Conservation (phyloP, 108 stramenopile genomes). For the Bacterosira constricta region DNA sequence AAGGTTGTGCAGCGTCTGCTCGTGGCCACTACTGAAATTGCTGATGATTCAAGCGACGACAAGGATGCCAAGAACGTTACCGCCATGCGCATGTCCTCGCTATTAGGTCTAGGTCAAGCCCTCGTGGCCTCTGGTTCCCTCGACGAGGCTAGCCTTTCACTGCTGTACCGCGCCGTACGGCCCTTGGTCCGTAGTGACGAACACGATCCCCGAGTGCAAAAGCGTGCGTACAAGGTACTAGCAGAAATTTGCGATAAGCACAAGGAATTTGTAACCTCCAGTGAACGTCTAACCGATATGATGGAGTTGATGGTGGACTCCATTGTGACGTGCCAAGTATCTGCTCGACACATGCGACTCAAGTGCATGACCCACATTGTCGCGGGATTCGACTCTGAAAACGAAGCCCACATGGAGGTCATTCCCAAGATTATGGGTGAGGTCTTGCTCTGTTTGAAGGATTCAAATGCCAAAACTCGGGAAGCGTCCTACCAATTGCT, state of each 20-base stretch:
- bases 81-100: conserved; percentile 61
- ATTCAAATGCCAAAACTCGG: conserved; percentile 91
- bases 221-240: conserved; percentile 76
- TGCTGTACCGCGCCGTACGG: conserved; percentile 75
- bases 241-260: conserved; percentile 69
- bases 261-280: conserved; percentile 53
- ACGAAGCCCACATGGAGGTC: conserved; percentile 53
- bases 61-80: conserved; percentile 40
- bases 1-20: conserved; percentile 77
- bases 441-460: conserved; percentile 91
- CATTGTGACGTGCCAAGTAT: conserved; percentile 74
- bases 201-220: conserved; percentile 68
- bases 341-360: conserved; percentile 77
- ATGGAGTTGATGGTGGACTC: conserved; percentile 68
- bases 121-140: conserved; percentile 72
- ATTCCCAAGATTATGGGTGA: conserved; percentile 73
- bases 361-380: conserved; percentile 74
- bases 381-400: conserved; percentile 52
- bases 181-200: conserved; percentile 78
- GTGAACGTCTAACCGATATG: conserved; percentile 60
- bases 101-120: conserved; percentile 69
- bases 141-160: conserved; percentile 58
- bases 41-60: conserved; percentile 30
- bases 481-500: conserved; percentile 86
- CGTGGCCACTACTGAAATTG: conserved; percentile 50